Percentiles rank a stretch among this genome's conserved stretches.
Evolutionary conservation across 805 yeast species (phyloP).

Genomic region (Cyberlindnera americana): DNA sequence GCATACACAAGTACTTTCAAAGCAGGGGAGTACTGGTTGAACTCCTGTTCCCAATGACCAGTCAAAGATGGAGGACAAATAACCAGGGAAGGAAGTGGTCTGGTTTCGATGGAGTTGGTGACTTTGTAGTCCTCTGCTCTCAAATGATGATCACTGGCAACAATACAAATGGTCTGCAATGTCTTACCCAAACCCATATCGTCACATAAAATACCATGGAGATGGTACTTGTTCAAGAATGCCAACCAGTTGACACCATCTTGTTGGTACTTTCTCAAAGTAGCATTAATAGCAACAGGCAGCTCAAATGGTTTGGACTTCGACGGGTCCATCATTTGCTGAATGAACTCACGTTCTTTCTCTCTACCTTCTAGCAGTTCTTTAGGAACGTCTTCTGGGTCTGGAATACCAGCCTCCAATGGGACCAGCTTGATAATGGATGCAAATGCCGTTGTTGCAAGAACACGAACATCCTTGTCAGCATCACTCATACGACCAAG

Average conservation of each 20-base stretch:
- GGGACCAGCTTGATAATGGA: constrained; percentile 94
- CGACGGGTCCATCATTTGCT: constrained; percentile 96
- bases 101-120: constrained; percentile 59
- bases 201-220: constrained; percentile 97
- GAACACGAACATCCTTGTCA: constrained; percentile 77
- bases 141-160: constrained; percentile 90
- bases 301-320: constrained; percentile 83
- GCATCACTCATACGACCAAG: constrained; percentile 98
- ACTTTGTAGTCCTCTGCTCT: constrained; percentile 64
- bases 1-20: constrained; percentile 82
- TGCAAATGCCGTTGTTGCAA: constrained; percentile 96
- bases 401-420: constrained; percentile 94
- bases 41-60: constrained; percentile 98
- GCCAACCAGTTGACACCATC: constrained; percentile 99
- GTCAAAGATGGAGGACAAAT: constrained; percentile 97
- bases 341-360: constrained; percentile 87
- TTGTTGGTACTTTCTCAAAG: constrained; percentile 91
- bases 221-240: constrained; percentile 86
- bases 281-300: constrained; percentile 91
- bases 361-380: constrained; percentile 86
- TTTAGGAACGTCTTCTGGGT: constrained; percentile 86
- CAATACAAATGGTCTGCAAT: constrained; percentile 93
- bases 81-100: constrained; percentile 79
- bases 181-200: constrained; percentile 99
- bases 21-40: constrained; percentile 85